phyloP scores from a whole-genome alignment of 805 yeast genomes.

The Cephaloascus albidus region DNA sequence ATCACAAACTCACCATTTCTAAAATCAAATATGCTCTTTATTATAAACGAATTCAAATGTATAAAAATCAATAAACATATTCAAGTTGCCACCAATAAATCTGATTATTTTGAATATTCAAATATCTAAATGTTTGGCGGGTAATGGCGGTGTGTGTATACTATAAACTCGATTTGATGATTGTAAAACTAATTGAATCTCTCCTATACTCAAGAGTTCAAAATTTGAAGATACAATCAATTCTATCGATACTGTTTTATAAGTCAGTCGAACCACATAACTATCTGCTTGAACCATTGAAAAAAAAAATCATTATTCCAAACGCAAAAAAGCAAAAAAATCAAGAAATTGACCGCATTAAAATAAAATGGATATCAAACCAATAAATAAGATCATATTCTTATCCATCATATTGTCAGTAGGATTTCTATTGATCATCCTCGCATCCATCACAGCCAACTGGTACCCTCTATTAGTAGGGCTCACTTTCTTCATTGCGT shows the following conservation, averaged over 20 bases:
- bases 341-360: background rate
- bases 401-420: conserved; percentile 73
- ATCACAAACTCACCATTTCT: too few relatives aligned
- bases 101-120: too few relatives aligned
- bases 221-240: background rate
- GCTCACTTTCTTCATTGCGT: conserved; percentile 28
- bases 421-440: conserved; percentile 81
- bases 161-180: conserved; percentile 1
- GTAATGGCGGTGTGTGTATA: too few relatives aligned
- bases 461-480: conserved; percentile 83
- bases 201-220: background rate
- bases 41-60: too few relatives aligned
- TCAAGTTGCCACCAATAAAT: too few relatives aligned
- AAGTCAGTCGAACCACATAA: conserved; percentile 3
- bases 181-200: background rate
- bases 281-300: conserved; percentile 11
- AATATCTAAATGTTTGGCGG: too few relatives aligned
- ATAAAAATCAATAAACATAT: too few relatives aligned
- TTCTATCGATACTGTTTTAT: background rate
- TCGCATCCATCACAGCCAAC: conserved; percentile 80
- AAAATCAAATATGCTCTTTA: too few relatives aligned
- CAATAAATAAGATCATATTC: conserved; percentile 70
- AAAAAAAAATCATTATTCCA: conserved; percentile 1
- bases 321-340: background rate
- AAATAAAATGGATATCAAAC: conserved; percentile 24